Base-by-base conservation (phyloP, 805 yeast species). In the Wickerhamomyces silvicola region DNA sequence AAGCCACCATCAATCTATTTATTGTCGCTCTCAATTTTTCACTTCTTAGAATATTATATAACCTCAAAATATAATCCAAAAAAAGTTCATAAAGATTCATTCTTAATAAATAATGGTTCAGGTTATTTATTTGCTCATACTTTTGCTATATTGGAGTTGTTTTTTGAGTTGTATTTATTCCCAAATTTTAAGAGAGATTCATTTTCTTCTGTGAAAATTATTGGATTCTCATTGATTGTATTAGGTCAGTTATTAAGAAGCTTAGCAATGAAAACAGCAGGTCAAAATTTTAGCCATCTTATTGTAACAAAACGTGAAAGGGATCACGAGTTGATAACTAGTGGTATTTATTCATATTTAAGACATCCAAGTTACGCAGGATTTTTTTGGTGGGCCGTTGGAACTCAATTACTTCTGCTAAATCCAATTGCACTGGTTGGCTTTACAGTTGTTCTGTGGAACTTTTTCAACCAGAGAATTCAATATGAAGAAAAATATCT, bases 331-430 rank as follows among this genome's bases (percentile, higher is more conserved):
- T 63, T 92, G 26, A 79, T 92, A 10, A 84, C 85, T 0, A 43
- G 57, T 9, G 97, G 97, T 0, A 60, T 90, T 4, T 92, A 90
- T 55, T 36, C 64, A 2, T 41, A 57, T 17, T 59, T 73, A 11
- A 67, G 98, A 39, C 98, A 92, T 54, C 98, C 98, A 6, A 79
- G 94, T 29, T 92, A 92, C 57, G 70, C 77, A 24, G 98, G 97
- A 1, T 92, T 82, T 54, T 88, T 77, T 50, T 77, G 86, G 74
- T 92, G 97, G 97, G 90, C 94, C 10, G 43, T 88, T 4, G 97
- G 97, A 0, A 67, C 86, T 1, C 95, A 90, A 52, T 16, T 92
- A 28, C 42, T 80, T 38, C 56, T 90, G 36, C 57, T 75, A 27
- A 92, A 87, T 57, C 76, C 82, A 6, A 28, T 85, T 0, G 66